phyloP scores from a whole-genome alignment of 2,329 filamentous ascomycete species.

The Arthrobotrys megalospora region DNA sequence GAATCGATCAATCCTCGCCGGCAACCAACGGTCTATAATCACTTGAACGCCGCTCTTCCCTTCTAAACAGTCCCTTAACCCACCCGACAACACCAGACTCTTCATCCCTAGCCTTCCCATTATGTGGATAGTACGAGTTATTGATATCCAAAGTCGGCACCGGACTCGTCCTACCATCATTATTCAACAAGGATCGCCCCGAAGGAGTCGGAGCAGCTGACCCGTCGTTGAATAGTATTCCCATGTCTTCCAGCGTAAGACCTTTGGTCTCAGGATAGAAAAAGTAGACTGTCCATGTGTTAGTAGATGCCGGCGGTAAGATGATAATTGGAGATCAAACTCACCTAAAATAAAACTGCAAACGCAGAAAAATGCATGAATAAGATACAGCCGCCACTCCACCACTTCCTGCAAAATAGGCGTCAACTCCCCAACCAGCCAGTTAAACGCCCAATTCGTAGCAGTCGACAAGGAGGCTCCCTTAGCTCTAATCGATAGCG shows the following conservation, averaged over 20 bases:
- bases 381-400: slow-evolving; percentile 91
- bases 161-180: slow-evolving; percentile 74
- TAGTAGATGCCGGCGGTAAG: slow-evolving; percentile 32
- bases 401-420: slow-evolving; percentile 93
- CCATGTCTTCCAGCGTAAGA: slow-evolving; percentile 96
- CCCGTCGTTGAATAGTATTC: slow-evolving; percentile 87
- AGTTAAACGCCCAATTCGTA: slow-evolving; percentile 98
- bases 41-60: slow-evolving; percentile 68
- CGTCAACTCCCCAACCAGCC: slow-evolving; percentile 95
- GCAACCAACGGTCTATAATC: slow-evolving; percentile 67
- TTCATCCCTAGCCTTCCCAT: slow-evolving; percentile 22
- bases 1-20: slow-evolving; percentile 62
- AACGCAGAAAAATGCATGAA: slow-evolving; percentile 97
- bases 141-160: slow-evolving; percentile 88
- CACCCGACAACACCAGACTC: slow-evolving; percentile 76
- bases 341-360: slow-evolving; percentile 95
- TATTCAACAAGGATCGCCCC: slow-evolving; percentile 65
- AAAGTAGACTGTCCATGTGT: slow-evolving; percentile 81
- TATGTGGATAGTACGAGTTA: slow-evolving; percentile 63
- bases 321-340: slow-evolving; percentile 66
- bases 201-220: slow-evolving; percentile 66
- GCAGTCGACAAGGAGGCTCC: slow-evolving; percentile 96
- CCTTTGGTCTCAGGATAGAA: slow-evolving; percentile 97
- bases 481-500: slow-evolving; percentile 95
- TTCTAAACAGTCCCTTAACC: slow-evolving; percentile 78